Evolutionary conservation across 2,329 filamentous ascomycete species (phyloP).

Genomic region (Aurifilum marmelostoma): DNA sequence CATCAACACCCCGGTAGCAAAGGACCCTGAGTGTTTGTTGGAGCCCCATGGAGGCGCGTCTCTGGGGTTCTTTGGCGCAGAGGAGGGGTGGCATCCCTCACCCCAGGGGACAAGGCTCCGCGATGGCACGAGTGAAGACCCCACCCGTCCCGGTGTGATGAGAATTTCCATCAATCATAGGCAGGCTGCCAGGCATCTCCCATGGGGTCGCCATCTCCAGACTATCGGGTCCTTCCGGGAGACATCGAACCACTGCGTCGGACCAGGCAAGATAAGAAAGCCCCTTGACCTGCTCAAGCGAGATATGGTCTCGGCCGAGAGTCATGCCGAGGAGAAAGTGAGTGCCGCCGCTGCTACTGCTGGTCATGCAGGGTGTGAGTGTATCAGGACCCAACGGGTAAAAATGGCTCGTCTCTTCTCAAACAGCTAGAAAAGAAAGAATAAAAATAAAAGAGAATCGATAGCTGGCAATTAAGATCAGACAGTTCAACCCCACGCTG

Average conservation of each 20-base stretch:
- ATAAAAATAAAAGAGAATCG: background rate
- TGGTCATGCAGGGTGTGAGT: background rate
- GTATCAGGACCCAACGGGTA: background rate
- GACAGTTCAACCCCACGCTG: background rate
- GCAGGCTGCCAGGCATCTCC: background rate
- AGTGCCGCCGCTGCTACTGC: background rate
- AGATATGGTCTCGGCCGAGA: slow-evolving; percentile 8
- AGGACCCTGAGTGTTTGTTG: slow-evolving; percentile 1
- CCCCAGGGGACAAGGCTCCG: background rate
- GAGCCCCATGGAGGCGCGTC: background rate
- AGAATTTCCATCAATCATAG: slow-evolving; percentile 28
- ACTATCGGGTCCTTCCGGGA: slow-evolving; percentile 23
- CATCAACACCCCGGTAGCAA: background rate
- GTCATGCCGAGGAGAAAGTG: background rate
- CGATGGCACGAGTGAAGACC: slow-evolving; percentile 13
- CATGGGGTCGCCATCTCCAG: background rate
- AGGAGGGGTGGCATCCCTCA: background rate
- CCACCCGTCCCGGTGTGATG: slow-evolving; percentile 1
- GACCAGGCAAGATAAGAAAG: slow-evolving; percentile 13
- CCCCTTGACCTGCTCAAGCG: slow-evolving; percentile 5
- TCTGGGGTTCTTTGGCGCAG: too few species aligned
- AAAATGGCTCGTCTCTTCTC: background rate
- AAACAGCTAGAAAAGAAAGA: too few species aligned
- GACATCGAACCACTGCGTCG: slow-evolving; percentile 18
- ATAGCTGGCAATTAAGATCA: background rate